phyloP scores from a whole-genome alignment of 1,284 basidiomycete genomes.

The Tremellales sp. region DNA sequence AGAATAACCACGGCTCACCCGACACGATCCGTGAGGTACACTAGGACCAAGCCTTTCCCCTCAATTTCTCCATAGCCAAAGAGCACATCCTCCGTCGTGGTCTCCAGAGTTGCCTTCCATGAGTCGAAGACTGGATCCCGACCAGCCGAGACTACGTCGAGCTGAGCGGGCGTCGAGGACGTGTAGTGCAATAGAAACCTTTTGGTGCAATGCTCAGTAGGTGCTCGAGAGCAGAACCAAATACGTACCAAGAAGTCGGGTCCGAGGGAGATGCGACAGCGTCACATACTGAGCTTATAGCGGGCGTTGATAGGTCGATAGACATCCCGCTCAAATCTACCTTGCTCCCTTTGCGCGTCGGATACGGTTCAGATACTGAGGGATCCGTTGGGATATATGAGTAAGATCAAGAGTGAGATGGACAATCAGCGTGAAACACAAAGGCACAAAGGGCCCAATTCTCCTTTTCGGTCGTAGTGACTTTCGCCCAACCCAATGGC shows the following conservation, averaged over 20 bases:
- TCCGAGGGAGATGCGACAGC: conserved; percentile 21
- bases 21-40: conserved; percentile 24
- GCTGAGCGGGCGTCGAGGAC: conserved; percentile 7
- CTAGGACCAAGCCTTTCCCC: conserved; percentile 24
- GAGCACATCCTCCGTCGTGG: conserved; percentile 18
- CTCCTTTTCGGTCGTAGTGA: too few relatives aligned
- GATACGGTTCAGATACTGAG: too few relatives aligned
- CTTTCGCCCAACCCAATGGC: too few relatives aligned
- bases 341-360: too few relatives aligned
- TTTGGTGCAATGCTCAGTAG: not conserved
- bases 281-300: conserved; percentile 17
- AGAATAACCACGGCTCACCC: conserved; percentile 23
- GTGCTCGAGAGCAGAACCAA: not conserved
- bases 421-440: too few relatives aligned
- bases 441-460: too few relatives aligned
- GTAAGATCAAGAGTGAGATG: too few relatives aligned
- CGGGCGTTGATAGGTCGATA: conserved; percentile 33
- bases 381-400: too few relatives aligned
- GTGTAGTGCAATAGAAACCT: conserved; percentile 35
- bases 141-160: conserved; percentile 24
- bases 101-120: conserved; percentile 13
- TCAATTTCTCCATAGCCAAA: conserved; percentile 29
- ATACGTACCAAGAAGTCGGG: conserved; percentile 24
- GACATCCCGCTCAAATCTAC: too few relatives aligned
- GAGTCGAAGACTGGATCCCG: conserved; percentile 19